These are phyloP conservation scores for Porcisia hertigi DNA, from an alignment of 208 protist genomes.

Conservation along the genomic window DNA sequence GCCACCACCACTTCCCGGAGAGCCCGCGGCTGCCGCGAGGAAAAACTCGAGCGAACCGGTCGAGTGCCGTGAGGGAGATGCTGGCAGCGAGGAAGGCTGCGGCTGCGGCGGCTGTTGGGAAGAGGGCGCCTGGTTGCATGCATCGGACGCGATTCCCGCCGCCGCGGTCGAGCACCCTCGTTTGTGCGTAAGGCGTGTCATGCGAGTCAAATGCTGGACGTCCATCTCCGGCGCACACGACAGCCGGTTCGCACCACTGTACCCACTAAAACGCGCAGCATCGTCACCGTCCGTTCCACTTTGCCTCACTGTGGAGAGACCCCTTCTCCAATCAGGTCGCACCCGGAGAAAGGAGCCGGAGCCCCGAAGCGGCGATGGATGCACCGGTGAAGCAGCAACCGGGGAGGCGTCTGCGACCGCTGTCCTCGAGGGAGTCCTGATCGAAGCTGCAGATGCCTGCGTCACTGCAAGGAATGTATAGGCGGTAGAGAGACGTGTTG, in stretches of 20 bases:
- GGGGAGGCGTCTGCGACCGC: background rate
- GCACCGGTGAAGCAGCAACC: background rate
- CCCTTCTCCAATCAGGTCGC: constrained; percentile 1
- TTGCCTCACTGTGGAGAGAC: background rate
- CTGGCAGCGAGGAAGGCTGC: background rate
- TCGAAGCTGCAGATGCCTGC: background rate
- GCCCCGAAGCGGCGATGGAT: constrained; percentile 19
- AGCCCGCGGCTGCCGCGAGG: background rate
- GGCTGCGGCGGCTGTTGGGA: background rate
- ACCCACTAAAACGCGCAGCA: background rate
- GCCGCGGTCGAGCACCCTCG: background rate
- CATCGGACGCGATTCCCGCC: background rate
- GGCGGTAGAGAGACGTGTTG: constrained; percentile 9
- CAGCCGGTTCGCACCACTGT: constrained; percentile 1
- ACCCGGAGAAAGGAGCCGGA: constrained; percentile 24
- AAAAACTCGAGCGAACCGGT: constrained; percentile 30
- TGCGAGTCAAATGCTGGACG: constrained; percentile 26
- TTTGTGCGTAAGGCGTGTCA: constrained; percentile 15
- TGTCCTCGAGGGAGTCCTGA: background rate
- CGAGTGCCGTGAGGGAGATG: constrained; percentile 18
- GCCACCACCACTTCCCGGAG: background rate
- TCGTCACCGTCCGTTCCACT: background rate
- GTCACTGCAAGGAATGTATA: background rate
- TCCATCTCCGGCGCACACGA: constrained; percentile 18
- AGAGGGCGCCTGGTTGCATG: background rate